These are phyloP conservation scores for Spirogloea muscicola DNA, from an alignment of 139 green algal genomes.

Conservation along the genomic window DNA sequence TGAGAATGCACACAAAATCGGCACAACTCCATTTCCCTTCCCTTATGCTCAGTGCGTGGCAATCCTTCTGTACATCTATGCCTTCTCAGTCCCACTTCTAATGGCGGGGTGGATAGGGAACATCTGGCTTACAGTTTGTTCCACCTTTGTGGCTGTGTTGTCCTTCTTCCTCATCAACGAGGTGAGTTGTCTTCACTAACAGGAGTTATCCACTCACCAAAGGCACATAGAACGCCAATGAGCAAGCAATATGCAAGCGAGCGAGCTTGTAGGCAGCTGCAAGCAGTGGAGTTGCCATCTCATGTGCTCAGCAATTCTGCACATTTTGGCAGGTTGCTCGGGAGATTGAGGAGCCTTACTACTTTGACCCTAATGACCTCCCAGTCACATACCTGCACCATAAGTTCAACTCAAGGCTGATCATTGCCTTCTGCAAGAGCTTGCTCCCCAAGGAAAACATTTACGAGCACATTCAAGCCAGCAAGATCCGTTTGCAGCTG, in stretches of 20 bases:
- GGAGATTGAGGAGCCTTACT: constrained; percentile 41
- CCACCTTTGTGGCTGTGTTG: constrained; percentile 25
- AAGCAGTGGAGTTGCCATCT: too few relatives aligned
- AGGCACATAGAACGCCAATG: too few relatives aligned
- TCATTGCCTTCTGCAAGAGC: constrained; percentile 30
- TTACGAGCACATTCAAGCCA: constrained; percentile 22
- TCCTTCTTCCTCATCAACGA: constrained; percentile 36
- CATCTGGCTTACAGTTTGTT: not conserved
- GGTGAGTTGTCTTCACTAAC: too few relatives aligned
- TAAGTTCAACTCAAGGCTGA: constrained; percentile 28
- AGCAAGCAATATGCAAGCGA: too few relatives aligned
- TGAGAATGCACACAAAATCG: constrained; percentile 35
- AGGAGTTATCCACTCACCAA: too few relatives aligned
- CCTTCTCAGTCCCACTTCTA: constrained; percentile 9
- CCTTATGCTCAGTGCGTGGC: constrained; percentile 33
- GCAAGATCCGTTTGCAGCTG: too few relatives aligned
- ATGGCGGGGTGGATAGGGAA: constrained; percentile 18
- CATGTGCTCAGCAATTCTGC: too few relatives aligned
- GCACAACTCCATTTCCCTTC: constrained; percentile 35
- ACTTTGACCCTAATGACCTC: constrained; percentile 40
- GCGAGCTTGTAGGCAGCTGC: too few relatives aligned
- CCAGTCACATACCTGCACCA: constrained; percentile 28
- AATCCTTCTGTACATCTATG: constrained; percentile 26
- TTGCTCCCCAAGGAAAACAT: constrained; percentile 14
- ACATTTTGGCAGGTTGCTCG: constrained; percentile 29